phyloP scores from a whole-genome alignment of 805 yeast genomes.

The Hanseniaspora jakobsenii region DNA sequence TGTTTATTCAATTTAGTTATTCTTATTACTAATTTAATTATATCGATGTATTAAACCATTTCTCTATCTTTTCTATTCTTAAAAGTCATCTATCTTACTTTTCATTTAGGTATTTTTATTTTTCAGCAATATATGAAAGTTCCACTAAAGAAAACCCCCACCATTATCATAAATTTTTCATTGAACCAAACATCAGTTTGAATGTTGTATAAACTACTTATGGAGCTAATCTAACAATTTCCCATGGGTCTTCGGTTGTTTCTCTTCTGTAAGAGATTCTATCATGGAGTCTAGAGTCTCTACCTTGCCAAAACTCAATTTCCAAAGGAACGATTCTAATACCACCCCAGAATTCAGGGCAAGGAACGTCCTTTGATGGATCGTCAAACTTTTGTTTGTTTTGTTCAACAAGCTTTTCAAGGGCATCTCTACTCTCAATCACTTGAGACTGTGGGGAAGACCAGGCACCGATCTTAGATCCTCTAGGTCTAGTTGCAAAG shows the following conservation, averaged over 20 bases:
- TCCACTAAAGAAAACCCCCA: too few species aligned
- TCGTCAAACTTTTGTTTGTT: slow-evolving; percentile 16
- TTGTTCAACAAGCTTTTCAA: slow-evolving; percentile 16
- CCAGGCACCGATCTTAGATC: slow-evolving; percentile 93
- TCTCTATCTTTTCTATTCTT: too few species aligned
- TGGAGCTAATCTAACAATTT: slow-evolving; percentile 61
- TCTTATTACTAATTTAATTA: too few species aligned
- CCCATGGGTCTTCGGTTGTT: slow-evolving; percentile 43
- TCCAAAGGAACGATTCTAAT: slow-evolving; percentile 75
- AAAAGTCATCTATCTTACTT: too few species aligned
- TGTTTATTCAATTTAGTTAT: too few species aligned
- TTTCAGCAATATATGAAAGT: too few species aligned
- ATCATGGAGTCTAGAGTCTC: slow-evolving; percentile 81
- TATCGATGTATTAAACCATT: too few species aligned
- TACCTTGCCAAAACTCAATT: slow-evolving; percentile 96
- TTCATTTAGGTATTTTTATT: too few species aligned
- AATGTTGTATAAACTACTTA: slow-evolving; percentile 21
- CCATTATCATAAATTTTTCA: too few species aligned
- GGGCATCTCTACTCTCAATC: slow-evolving; percentile 37
- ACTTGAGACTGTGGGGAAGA: slow-evolving; percentile 76
- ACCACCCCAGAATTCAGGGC: slow-evolving; percentile 97
- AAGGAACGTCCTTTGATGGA: slow-evolving; percentile 55
- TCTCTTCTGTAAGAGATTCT: slow-evolving; percentile 62
- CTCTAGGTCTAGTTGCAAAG: slow-evolving; percentile 80
- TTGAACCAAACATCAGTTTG: too few species aligned